Evolutionary conservation across 2,329 filamentous ascomycete species (phyloP).

Genomic region (Lachnellula subtilissima): DNA sequence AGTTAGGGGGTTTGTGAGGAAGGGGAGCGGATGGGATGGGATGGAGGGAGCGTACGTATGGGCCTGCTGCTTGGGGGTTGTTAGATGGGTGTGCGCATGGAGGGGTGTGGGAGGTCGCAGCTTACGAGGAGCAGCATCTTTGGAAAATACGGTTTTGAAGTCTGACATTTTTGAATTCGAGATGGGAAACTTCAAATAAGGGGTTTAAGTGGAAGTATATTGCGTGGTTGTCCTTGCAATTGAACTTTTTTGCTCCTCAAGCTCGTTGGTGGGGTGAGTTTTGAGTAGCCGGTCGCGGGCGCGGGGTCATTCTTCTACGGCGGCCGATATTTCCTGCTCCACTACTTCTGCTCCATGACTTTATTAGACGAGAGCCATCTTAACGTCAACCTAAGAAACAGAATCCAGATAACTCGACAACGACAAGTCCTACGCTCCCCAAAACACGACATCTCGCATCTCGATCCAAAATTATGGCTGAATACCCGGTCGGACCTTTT

Average conservation of each 20-base stretch:
- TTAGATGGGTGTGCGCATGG: slow-evolving; percentile 5
- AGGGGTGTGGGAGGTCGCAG: neutral
- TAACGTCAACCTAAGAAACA: slow-evolving; percentile 28
- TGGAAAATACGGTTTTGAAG: slow-evolving; percentile 30
- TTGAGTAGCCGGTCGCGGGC: too few relatives aligned
- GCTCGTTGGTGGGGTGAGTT: neutral
- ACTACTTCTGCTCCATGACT: neutral
- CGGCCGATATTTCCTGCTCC: neutral
- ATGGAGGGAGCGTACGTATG: slow-evolving; percentile 19
- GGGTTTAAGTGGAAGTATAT: neutral
- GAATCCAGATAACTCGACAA: slow-evolving; percentile 16
- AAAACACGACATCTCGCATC: neutral
- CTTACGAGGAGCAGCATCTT: slow-evolving; percentile 33
- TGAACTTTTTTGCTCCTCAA: neutral
- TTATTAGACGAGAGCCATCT: slow-evolving; percentile 14
- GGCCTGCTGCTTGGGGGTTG: slow-evolving; percentile 22
- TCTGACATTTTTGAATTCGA: slow-evolving; percentile 28
- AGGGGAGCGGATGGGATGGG: slow-evolving; percentile 1
- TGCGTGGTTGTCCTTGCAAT: neutral
- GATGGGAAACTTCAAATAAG: neutral
- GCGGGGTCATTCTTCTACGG: neutral
- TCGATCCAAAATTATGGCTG: slow-evolving; percentile 3
- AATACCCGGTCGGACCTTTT: slow-evolving; percentile 25
- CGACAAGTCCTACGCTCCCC: slow-evolving; percentile 5
- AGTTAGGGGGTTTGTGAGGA: slow-evolving; percentile 9